Percentiles rank a stretch among this genome's conserved stretches.
These are phyloP conservation scores for Hypomontagnella submonticulosa DNA, from an alignment of 495 filamentous ascomycete genomes.

Conservation along the genomic window DNA sequence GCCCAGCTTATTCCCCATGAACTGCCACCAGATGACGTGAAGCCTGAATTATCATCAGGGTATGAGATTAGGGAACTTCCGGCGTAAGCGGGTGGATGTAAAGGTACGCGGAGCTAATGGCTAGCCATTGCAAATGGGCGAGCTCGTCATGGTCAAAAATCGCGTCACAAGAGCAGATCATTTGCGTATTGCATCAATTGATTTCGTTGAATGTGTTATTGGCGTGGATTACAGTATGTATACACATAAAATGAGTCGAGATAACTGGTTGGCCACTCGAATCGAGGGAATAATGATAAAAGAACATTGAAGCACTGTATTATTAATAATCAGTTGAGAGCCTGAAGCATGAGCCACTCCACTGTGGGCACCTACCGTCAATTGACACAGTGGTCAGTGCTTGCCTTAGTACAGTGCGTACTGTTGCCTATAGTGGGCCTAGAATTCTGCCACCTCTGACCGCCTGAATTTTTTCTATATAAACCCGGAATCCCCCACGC, in stretches of 20 bases:
- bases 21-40: neutral
- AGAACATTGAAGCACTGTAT: no score
- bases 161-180: no score
- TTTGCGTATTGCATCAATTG: no score
- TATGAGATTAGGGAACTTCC: constrained; percentile 14
- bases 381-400: neutral
- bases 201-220: no score
- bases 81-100: neutral
- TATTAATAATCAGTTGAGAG: no score
- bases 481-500: constrained; percentile 27
- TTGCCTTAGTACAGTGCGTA: neutral
- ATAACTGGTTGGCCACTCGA: no score
- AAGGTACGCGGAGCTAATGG: neutral
- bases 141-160: no score
- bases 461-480: constrained; percentile 40
- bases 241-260: no score
- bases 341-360: no score
- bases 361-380: neutral
- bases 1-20: neutral
- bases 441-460: constrained; percentile 18
- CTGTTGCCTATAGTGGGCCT: neutral
- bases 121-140: no score
- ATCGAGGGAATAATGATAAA: neutral
- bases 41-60: constrained; percentile 13
- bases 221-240: no score